phyloP scores from a whole-genome alignment of 164 flowering plant genomes.

The Dillenia suffruticosa region DNA sequence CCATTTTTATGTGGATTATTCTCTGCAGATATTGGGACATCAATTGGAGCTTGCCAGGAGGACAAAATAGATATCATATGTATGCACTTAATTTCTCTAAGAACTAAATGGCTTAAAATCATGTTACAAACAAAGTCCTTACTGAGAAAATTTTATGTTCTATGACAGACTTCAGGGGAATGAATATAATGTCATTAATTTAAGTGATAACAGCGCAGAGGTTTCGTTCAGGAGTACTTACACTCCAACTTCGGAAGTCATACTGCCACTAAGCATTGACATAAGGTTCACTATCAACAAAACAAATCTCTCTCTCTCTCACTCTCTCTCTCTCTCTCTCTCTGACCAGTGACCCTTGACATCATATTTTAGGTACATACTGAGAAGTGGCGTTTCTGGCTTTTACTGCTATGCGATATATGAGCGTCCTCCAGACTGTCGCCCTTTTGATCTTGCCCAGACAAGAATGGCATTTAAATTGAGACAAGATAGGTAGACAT shows the following conservation, averaged over 20 bases:
- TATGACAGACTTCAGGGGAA: slow-evolving; percentile 32
- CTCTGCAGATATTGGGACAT: slow-evolving; percentile 52
- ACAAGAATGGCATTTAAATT: slow-evolving; percentile 48
- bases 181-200: slow-evolving; percentile 26
- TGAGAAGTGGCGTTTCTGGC: slow-evolving; percentile 46
- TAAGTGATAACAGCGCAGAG: slow-evolving; percentile 27
- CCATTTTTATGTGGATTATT: too few relatives aligned
- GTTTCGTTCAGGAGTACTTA: slow-evolving; percentile 43
- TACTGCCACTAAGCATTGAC: slow-evolving; percentile 42
- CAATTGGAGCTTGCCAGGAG: slow-evolving; percentile 49
- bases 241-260: slow-evolving; percentile 21
- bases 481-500: slow-evolving; percentile 33
- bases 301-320: too few relatives aligned
- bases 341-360: not conserved
- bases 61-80: slow-evolving; percentile 37
- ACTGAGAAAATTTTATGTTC: not conserved
- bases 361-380: slow-evolving; percentile 30
- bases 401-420: slow-evolving; percentile 47
- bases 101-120: not conserved
- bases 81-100: slow-evolving; percentile 8
- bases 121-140: not conserved
- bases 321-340: not conserved
- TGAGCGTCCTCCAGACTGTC: slow-evolving; percentile 34
- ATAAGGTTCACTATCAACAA: slow-evolving; percentile 25
- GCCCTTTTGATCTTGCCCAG: slow-evolving; percentile 42